These are phyloP conservation scores for sorghum (Sorghum bicolor) DNA, from an alignment of 176 grass and related monocot species.

Conservation along the genomic window DNA sequence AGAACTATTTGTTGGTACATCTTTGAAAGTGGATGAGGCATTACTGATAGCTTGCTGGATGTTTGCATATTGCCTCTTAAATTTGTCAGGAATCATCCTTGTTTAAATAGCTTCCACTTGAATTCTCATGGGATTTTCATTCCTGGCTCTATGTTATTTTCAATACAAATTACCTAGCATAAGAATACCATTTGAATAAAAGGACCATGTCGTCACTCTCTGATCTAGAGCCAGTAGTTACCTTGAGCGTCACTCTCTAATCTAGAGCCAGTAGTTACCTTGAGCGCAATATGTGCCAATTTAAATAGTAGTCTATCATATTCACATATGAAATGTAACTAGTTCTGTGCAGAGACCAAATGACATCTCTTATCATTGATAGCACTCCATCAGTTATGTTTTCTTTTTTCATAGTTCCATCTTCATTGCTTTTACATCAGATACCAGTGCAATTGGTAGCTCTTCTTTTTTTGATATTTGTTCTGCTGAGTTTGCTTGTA, in stretches of 20 bases:
- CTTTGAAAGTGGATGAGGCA: background rate
- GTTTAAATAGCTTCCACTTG: background rate
- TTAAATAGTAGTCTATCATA: background rate
- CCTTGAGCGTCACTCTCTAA: too few relatives aligned
- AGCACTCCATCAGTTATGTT: background rate
- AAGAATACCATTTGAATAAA: background rate
- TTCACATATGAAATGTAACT: background rate
- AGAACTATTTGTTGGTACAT: background rate
- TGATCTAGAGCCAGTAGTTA: background rate
- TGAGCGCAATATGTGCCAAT: background rate
- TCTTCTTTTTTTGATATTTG: conserved; percentile 26
- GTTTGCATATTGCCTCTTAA: background rate
- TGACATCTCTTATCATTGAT: conserved; percentile 9
- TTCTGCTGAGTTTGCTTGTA: background rate
- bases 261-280: background rate
- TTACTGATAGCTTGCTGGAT: background rate
- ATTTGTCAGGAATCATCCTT: background rate
- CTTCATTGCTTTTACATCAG: background rate
- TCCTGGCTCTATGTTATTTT: background rate
- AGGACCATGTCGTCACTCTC: background rate
- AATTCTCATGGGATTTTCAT: background rate
- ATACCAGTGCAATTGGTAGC: conserved; percentile 6
- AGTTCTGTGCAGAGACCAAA: background rate
- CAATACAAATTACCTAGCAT: background rate
- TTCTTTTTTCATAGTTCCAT: background rate